Evolutionary conservation across 305 asterid genomes (phyloP), one percentile per base, ranked within the genome.

Genomic region (Fraxinus latifolia): DNA sequence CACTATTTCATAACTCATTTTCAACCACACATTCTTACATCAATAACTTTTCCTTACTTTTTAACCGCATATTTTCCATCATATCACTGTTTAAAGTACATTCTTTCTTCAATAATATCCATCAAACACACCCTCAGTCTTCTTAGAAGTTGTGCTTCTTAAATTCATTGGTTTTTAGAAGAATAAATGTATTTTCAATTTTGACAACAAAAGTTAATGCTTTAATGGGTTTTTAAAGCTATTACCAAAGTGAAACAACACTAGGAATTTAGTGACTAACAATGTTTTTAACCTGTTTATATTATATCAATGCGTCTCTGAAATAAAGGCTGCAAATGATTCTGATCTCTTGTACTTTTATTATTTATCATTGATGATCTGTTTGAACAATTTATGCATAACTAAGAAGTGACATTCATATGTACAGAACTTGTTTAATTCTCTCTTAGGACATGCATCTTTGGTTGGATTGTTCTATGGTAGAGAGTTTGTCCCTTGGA

Each of bases 321-420:
- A 67, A 25, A 76, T 39, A 44, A 23, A 73, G 33, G 27, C 75
- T 6, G 11, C 74, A 8, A 47, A 33, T 50, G n/a, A 27, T 53
- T 37, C 72, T 19, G 74, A 58, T 53, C 68, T 62, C 68, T 44
- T 31, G 42, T 76, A 42, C 23, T 70, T 36, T 73, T 37, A 42
- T 42, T 11, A 42, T 11, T 42, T 37, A 75, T 80, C 2, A 1
- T 74, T 27, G 85, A 67, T 72, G 84, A 55, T 77, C 33, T 31
- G 19, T 77, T 72, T 33, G 21, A 74, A 39, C n/a, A 37, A 50
- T 62, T 67, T 70, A 47, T 19, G 42, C 80, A 67, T 62, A 9
- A n/a, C 34, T 47, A 34, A 65, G 77, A 21, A 33, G 55, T 37
- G 39, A 32, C 75, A 33, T 67, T 32, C 42, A 78, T 50, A 25